Evolutionary conservation across 768 basidiomycete genomes (phyloP).

Genomic region (Collybia sp.): DNA sequence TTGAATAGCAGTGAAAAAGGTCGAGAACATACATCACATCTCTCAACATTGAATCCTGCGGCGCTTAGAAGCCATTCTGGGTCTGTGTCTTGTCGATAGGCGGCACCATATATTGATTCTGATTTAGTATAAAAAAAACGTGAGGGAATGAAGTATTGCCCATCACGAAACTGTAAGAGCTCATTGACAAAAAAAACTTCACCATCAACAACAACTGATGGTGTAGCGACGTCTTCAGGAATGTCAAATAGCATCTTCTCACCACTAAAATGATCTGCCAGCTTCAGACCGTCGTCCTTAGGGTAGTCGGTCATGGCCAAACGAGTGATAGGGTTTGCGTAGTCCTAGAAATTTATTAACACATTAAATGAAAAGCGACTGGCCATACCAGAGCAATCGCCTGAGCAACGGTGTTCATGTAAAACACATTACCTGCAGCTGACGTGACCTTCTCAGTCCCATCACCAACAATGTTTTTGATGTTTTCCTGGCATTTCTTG

Average conservation of each 20-base stretch:
- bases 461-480: slow-evolving; percentile 14
- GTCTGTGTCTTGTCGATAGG: not conserved
- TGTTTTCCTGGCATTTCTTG: slow-evolving; percentile 10
- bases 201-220: not conserved
- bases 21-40: not conserved
- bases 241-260: not conserved
- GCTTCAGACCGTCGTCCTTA: slow-evolving; percentile 11
- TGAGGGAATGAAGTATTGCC: not conserved
- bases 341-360: slow-evolving; percentile 14
- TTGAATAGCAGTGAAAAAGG: not conserved
- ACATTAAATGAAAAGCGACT: not conserved
- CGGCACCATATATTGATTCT: not conserved
- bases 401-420: slow-evolving; percentile 9
- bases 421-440: slow-evolving; percentile 20
- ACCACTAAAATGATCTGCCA: slow-evolving; percentile 4
- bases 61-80: not conserved
- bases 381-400: not conserved
- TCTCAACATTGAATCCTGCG: not conserved
- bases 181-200: not conserved
- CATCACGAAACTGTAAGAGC: not conserved
- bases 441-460: slow-evolving; percentile 15
- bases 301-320: slow-evolving; percentile 21
- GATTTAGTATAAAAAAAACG: not conserved
- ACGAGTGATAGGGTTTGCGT: slow-evolving; percentile 15
- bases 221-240: not conserved